phyloP scores from a whole-genome alignment of 352 stramenopile species.

The Phytophthora constricta region DNA sequence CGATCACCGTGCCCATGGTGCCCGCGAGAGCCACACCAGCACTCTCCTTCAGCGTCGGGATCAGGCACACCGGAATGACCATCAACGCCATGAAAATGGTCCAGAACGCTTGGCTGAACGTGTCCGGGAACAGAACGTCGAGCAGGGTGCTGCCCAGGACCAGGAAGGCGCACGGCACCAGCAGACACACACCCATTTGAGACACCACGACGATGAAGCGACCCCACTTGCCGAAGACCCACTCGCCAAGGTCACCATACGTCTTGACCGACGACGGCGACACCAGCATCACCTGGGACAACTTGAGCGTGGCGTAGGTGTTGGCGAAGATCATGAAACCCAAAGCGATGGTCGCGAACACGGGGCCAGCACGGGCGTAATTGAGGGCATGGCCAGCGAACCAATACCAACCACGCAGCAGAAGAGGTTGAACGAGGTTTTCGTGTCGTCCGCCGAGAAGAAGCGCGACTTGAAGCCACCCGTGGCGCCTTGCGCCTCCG shows the following conservation, averaged over 20 bases:
- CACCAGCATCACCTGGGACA: background rate
- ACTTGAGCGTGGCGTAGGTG: background rate
- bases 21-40: constrained; percentile 33
- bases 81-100: background rate
- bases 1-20: constrained; percentile 45
- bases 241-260: background rate
- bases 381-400: background rate
- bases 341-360: background rate
- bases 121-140: background rate
- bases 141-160: background rate
- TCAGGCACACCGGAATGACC: background rate
- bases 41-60: background rate
- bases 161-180: background rate
- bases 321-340: background rate
- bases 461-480: background rate
- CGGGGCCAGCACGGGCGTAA: background rate
- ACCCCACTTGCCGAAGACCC: background rate
- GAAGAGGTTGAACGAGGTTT: background rate
- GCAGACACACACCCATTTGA: background rate
- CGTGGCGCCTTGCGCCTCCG: too few species aligned
- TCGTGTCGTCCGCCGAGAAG: background rate
- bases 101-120: background rate
- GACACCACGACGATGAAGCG: background rate
- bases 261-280: background rate
- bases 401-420: background rate